A percentile compares a stretch with the other conserved stretches of the same genome.
phyloP scores from a whole-genome alignment of 495 filamentous ascomycete genomes.

The Saxispiralis lemnorum region DNA sequence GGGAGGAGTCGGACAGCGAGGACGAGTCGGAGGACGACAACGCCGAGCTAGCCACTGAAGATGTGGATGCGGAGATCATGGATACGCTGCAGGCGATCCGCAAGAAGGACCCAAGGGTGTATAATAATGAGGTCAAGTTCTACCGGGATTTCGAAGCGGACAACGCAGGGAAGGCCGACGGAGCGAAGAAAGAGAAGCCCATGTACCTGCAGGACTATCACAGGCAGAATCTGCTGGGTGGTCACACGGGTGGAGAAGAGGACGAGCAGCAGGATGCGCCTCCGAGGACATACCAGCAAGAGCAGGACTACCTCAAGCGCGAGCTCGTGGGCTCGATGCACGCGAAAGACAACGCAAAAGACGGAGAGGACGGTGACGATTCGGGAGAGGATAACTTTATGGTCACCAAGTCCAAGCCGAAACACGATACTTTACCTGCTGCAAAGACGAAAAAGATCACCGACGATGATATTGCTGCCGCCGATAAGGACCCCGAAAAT shows the following conservation, averaged over 20 bases:
- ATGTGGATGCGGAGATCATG: slow-evolving; percentile 69
- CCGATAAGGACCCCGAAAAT: slow-evolving; percentile 77
- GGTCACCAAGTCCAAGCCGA: slow-evolving; percentile 17
- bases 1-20: slow-evolving; percentile 37
- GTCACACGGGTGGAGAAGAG: slow-evolving; percentile 36
- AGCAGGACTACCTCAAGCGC: slow-evolving; percentile 67
- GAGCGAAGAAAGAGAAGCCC: slow-evolving; percentile 55
- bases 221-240: slow-evolving; percentile 58
- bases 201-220: slow-evolving; percentile 85
- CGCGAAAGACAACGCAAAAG: slow-evolving; percentile 25
- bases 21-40: slow-evolving; percentile 82
- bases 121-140: slow-evolving; percentile 62
- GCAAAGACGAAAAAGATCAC: slow-evolving; percentile 25
- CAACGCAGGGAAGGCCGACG: slow-evolving; percentile 16
- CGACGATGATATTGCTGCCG: slow-evolving; percentile 48
- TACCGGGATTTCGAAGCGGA: slow-evolving; percentile 45
- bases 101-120: slow-evolving; percentile 74
- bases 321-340: slow-evolving; percentile 66
- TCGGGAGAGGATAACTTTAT: slow-evolving; percentile 61
- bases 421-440: slow-evolving; percentile 4
- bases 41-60: slow-evolving; percentile 60
- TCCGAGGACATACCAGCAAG: slow-evolving; percentile 59
- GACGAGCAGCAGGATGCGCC: slow-evolving; percentile 34
- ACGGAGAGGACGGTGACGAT: slow-evolving; percentile 31
- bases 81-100: slow-evolving; percentile 72